Conservation (phyloP, 2,329 filamentous ascomycete species). For the Exserohilum turcica region DNA sequence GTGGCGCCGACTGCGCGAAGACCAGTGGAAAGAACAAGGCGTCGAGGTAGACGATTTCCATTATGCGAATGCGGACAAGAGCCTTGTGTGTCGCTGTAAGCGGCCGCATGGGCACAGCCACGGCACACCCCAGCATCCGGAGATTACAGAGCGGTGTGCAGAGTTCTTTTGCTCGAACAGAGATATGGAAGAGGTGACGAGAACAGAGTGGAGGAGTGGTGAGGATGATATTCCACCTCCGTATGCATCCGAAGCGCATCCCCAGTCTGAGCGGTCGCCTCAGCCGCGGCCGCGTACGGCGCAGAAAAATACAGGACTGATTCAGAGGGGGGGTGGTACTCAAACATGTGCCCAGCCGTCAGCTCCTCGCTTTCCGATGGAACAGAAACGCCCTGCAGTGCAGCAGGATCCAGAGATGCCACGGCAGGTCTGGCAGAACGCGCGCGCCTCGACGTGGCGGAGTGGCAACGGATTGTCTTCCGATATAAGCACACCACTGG, state of each 20-base stretch:
- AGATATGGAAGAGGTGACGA: slow-evolving; percentile 7
- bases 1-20: not conserved
- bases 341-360: too few species aligned
- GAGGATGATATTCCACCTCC: slow-evolving; percentile 2
- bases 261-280: not conserved
- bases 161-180: slow-evolving; percentile 15
- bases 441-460: slow-evolving; percentile 17
- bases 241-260: not conserved
- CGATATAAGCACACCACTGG: slow-evolving; percentile 21
- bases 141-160: slow-evolving; percentile 22
- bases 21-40: slow-evolving; percentile 3
- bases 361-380: not conserved
- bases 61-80: slow-evolving; percentile 16
- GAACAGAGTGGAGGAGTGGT: slow-evolving; percentile 17
- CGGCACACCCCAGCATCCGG: slow-evolving; percentile 8
- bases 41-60: slow-evolving; percentile 18
- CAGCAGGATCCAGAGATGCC: slow-evolving; percentile 16
- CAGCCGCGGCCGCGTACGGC: not conserved
- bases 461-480: not conserved
- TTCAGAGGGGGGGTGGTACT: too few species aligned
- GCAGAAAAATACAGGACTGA: too few species aligned
- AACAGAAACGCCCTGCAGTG: not conserved
- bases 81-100: slow-evolving; percentile 23
- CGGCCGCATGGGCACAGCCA: not conserved
- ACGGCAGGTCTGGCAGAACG: slow-evolving; percentile 17